Evolutionary conservation across 768 basidiomycete species (phyloP).

Genomic region (Hericium erinaceus): DNA sequence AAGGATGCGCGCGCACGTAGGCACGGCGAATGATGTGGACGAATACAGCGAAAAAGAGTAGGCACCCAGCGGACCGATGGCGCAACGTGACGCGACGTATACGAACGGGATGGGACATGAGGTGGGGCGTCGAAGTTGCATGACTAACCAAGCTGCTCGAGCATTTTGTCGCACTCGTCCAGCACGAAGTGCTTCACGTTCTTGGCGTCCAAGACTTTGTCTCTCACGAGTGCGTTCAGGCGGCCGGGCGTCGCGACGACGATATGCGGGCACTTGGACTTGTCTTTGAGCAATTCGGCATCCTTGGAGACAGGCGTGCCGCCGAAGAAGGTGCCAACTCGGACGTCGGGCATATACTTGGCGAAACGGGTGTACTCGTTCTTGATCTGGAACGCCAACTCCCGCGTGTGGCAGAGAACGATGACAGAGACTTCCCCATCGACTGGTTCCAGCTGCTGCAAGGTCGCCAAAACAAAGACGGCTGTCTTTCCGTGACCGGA

Average conservation of each 20-base stretch:
- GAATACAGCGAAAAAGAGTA: conserved; percentile 43
- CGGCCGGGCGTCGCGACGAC: conserved; percentile 98
- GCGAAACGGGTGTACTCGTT: conserved; percentile 99
- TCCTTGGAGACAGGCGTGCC: conserved; percentile 94
- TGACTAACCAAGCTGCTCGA: conserved; percentile 99
- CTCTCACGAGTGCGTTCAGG: conserved; percentile 88
- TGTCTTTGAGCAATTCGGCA: conserved; percentile 87
- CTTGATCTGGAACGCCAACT: conserved; percentile 99
- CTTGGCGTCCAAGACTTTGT: conserved; percentile 91
- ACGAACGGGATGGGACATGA: conserved; percentile 21
- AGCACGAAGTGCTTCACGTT: conserved; percentile 99
- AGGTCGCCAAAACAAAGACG: conserved; percentile 94
- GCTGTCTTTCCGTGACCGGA: conserved; percentile 99
- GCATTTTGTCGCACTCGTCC: conserved; percentile 99
- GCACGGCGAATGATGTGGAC: conserved; percentile 15
- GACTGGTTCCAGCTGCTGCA: conserved; percentile 97
- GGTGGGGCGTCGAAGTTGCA: conserved; percentile 63
- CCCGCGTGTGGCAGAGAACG: conserved; percentile 97
- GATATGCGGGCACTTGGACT: conserved; percentile 96
- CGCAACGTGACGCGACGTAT: conserved; percentile 8
- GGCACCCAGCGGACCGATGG: conserved; percentile 24
- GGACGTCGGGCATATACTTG: conserved; percentile 99
- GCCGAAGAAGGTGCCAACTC: conserved; percentile 96
- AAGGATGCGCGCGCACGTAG: conserved; percentile 9
- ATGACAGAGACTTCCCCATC: conserved; percentile 97